Conservation (phyloP, 306 rosid species). For the Fragaria iinumae region DNA sequence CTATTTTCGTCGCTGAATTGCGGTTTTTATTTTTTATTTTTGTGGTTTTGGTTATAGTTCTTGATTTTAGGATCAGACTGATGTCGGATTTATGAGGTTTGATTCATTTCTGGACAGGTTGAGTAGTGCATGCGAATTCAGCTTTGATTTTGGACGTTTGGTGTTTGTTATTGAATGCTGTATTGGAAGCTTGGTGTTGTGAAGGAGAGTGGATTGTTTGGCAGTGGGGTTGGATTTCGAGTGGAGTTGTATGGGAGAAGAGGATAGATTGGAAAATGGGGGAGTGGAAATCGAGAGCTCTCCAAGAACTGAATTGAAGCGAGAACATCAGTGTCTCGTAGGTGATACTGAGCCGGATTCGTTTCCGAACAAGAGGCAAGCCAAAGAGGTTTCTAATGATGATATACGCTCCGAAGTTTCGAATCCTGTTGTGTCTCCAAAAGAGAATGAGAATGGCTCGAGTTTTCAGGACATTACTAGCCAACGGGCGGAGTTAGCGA, state of each 20-base stretch:
- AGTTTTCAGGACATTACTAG: conserved; percentile 75
- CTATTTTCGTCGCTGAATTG: background rate
- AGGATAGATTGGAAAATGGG: conserved; percentile 42
- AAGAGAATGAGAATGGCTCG: conserved; percentile 59
- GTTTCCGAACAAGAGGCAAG: conserved; percentile 65
- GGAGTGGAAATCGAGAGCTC: conserved; percentile 39
- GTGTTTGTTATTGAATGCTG: conserved; percentile 9
- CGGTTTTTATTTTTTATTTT: background rate
- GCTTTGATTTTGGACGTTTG: background rate
- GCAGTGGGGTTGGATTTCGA: conserved; percentile 26
- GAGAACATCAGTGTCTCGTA: conserved; percentile 52
- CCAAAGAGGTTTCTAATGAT: conserved; percentile 72
- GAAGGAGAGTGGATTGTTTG: background rate
- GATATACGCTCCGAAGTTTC: conserved; percentile 87
- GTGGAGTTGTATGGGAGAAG: conserved; percentile 74
- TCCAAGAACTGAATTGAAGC: conserved; percentile 56
- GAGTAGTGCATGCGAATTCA: conserved; percentile 3
- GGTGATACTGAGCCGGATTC: conserved; percentile 39
- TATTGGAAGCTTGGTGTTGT: background rate
- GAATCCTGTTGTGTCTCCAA: conserved; percentile 60
- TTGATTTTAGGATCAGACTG: background rate
- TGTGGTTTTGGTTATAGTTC: conserved; percentile 2
- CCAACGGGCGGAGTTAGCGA: conserved; percentile 49
- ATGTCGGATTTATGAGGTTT: background rate
- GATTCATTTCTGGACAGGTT: conserved; percentile 23